Evolutionary conservation across 2,329 filamentous ascomycete species (phyloP).

Genomic region (Endothia cerciana): DNA sequence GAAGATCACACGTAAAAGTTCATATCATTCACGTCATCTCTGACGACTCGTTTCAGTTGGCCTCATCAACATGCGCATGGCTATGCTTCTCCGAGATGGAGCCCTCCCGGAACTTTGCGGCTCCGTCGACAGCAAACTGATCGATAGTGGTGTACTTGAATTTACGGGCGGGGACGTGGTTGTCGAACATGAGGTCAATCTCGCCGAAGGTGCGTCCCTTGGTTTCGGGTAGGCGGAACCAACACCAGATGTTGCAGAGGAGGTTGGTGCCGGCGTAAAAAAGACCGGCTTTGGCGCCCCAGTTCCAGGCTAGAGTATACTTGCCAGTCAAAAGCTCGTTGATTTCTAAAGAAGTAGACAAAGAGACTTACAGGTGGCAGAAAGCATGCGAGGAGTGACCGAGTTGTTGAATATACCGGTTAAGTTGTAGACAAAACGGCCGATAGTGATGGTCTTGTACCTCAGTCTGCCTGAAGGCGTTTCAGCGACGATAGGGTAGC

Average conservation of each 20-base stretch:
- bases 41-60: neutral
- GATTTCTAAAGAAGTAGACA: too few species aligned
- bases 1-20: too few species aligned
- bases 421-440: slow-evolving; percentile 35
- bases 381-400: slow-evolving; percentile 35
- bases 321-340: neutral
- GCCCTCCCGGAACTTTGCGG: slow-evolving; percentile 5
- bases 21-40: neutral
- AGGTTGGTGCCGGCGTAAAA: slow-evolving; percentile 38
- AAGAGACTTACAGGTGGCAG: slow-evolving; percentile 31
- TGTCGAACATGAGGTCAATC: slow-evolving; percentile 36
- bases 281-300: slow-evolving; percentile 37
- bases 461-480: slow-evolving; percentile 33
- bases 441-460: slow-evolving; percentile 36
- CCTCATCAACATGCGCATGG: slow-evolving; percentile 9
- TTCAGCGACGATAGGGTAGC: slow-evolving; percentile 35
- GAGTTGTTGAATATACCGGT: slow-evolving; percentile 36
- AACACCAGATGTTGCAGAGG: slow-evolving; percentile 37
- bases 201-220: slow-evolving; percentile 31
- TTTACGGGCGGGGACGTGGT: slow-evolving; percentile 28
- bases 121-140: slow-evolving; percentile 21
- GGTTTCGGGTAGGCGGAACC: slow-evolving; percentile 39
- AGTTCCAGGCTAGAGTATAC: slow-evolving; percentile 34
- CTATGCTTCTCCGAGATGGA: slow-evolving; percentile 21
- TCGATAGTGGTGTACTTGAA: slow-evolving; percentile 36